Evolutionary conservation across 2,329 filamentous ascomycete species (phyloP).

Genomic region (Botrytis cinerea): DNA sequence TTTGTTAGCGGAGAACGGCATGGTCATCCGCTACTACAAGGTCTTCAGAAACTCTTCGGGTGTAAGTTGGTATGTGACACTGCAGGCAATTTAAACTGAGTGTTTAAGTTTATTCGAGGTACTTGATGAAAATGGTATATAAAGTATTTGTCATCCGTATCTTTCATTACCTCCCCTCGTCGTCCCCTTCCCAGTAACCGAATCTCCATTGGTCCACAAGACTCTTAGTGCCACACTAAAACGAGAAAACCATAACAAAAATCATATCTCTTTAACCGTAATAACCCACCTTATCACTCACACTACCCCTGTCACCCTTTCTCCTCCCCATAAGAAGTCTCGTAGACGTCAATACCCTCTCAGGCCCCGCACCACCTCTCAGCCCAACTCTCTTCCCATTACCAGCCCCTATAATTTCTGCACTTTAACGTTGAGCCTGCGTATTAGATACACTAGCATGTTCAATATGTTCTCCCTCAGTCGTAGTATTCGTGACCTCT

Average conservation of each 20-base stretch:
- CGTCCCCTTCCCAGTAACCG: not conserved
- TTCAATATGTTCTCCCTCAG: not conserved
- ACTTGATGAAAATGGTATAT: not conserved
- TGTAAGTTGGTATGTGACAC: not conserved
- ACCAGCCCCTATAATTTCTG: not conserved
- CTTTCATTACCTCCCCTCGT: not conserved
- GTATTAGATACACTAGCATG: not conserved
- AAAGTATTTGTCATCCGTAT: not conserved
- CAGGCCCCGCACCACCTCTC: not conserved
- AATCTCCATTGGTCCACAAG: too few species aligned
- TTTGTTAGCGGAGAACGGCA: not conserved
- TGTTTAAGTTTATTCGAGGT: not conserved
- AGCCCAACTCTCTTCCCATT: not conserved
- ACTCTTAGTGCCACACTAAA: not conserved
- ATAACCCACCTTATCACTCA: not conserved
- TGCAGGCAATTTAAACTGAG: not conserved
- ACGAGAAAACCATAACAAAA: not conserved
- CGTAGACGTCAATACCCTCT: not conserved
- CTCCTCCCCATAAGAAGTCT: not conserved
- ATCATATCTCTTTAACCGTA: not conserved
- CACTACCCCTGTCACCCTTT: not conserved
- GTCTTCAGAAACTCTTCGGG: not conserved
- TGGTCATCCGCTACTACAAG: not conserved
- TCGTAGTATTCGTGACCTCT: not conserved
- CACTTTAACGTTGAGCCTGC: not conserved